Base-by-base conservation (phyloP, 176 grass and related monocot species). In the Musa schizocarpa region DNA sequence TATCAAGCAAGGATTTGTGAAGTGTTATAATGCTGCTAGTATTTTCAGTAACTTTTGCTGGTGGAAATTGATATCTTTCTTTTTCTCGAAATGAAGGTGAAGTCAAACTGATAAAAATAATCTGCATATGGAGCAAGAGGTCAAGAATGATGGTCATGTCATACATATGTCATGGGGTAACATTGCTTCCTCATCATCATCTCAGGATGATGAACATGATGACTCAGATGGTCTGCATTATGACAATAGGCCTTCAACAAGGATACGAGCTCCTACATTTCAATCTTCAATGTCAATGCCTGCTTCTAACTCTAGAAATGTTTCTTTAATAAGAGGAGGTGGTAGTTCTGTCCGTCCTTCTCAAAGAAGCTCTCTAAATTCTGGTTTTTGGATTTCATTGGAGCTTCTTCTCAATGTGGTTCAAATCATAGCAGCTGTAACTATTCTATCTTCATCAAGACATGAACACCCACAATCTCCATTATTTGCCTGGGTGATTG, bases 311-410 rank as follows among this genome's bases (percentile, higher is more conserved):
- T 75, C 87, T 61, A 81, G 82, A 19, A 84, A 78, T 43, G 50
- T 69, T 78, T 87, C 87, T 73, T 78, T 83, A 27, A 76, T 69
- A n/a, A 86, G 87, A 83, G 82, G 84, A 83, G 82, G 72, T 65
- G 87, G 86, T 68, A 89, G 57, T 73, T 83, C 87, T 83, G 82
- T 63, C 63, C 84, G 84, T 8, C 76, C 73, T 76, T 87, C 76
- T 73, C 90, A 76, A 20, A 87, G 95, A 78, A 99, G 86, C 84
- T 90, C 88, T 74, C 81, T 94, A 79, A 94, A 94, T 81, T 99
- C 95, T 88, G 95, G 95, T 73, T 76, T 99, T 34, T 99, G 95
- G 95, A 94, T 99, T 81, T 91, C 86, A 22, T 76, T 99, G 82
- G 90, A 99, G 86, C 89, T 94, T 52, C 81, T 94, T 6, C 88